phyloP scores from a whole-genome alignment of 73 alveolate genomes.

The Tetrahymena borealis region DNA sequence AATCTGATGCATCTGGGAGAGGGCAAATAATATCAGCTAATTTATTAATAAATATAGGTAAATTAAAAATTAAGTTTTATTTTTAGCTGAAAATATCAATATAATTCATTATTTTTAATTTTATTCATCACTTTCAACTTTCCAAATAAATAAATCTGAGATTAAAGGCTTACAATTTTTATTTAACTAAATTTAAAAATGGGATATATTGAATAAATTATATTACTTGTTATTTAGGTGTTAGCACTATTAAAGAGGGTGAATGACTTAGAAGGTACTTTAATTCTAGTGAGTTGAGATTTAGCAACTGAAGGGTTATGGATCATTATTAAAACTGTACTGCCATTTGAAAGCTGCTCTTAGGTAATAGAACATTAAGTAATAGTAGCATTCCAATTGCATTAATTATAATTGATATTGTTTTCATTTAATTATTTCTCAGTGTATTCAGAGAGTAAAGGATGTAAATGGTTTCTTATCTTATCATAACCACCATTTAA shows the following conservation, averaged over 20 bases:
- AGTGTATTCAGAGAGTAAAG: background rate
- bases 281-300: background rate
- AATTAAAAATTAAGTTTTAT: background rate
- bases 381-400: conserved; percentile 25
- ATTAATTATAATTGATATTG: background rate
- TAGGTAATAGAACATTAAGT: conserved; percentile 15
- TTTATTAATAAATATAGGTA: background rate
- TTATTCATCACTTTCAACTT: too few relatives aligned
- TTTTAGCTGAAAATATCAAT: too few relatives aligned
- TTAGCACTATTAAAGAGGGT: background rate
- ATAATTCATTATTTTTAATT: too few relatives aligned
- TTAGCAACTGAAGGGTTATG: background rate
- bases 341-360: background rate
- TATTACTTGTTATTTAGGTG: background rate
- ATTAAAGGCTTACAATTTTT: background rate
- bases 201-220: too few relatives aligned
- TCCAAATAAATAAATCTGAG: too few relatives aligned
- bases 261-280: background rate
- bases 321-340: conserved; percentile 9
- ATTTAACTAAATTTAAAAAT: background rate
- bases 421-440: background rate
- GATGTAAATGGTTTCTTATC: background rate
- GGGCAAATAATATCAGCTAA: background rate
- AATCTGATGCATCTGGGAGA: background rate
- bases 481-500: background rate